These are phyloP conservation scores for Botrytis fragariae DNA, from an alignment of 2,329 filamentous ascomycete genomes.

Conservation along the genomic window DNA sequence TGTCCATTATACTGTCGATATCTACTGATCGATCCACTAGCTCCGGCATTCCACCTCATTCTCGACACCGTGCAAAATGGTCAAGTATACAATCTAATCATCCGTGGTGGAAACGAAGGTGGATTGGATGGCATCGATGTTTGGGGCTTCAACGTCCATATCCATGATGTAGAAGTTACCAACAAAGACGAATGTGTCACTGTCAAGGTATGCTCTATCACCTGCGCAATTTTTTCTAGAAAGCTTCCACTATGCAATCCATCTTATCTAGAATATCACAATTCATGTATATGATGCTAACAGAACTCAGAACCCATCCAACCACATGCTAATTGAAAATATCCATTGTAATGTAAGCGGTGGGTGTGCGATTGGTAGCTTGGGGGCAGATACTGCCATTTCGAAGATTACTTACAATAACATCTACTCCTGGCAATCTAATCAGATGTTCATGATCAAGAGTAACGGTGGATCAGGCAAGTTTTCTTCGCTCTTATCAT, in stretches of 20 bases:
- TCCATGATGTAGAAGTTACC: slow-evolving; percentile 59
- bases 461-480: slow-evolving; percentile 50
- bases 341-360: slow-evolving; percentile 62
- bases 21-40: not conserved
- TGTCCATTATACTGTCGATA: not conserved
- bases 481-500: too few species aligned
- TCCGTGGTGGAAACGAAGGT: slow-evolving; percentile 51
- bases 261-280: not conserved
- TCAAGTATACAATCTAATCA: slow-evolving; percentile 55
- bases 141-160: slow-evolving; percentile 53
- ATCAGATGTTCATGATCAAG: slow-evolving; percentile 65
- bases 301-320: slow-evolving; percentile 30
- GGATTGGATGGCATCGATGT: slow-evolving; percentile 57
- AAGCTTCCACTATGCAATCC: not conserved
- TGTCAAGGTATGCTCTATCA: slow-evolving; percentile 44
- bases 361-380: slow-evolving; percentile 56
- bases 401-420: slow-evolving; percentile 55
- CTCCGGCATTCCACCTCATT: slow-evolving; percentile 17
- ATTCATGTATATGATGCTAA: not conserved
- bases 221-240: not conserved
- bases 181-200: slow-evolving; percentile 63
- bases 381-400: slow-evolving; percentile 50
- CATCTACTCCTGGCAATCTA: slow-evolving; percentile 40
- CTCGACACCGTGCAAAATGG: slow-evolving; percentile 50
- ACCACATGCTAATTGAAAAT: slow-evolving; percentile 54